phyloP scores from a whole-genome alignment of 306 rosid species.

The Canavalia gladiata region DNA sequence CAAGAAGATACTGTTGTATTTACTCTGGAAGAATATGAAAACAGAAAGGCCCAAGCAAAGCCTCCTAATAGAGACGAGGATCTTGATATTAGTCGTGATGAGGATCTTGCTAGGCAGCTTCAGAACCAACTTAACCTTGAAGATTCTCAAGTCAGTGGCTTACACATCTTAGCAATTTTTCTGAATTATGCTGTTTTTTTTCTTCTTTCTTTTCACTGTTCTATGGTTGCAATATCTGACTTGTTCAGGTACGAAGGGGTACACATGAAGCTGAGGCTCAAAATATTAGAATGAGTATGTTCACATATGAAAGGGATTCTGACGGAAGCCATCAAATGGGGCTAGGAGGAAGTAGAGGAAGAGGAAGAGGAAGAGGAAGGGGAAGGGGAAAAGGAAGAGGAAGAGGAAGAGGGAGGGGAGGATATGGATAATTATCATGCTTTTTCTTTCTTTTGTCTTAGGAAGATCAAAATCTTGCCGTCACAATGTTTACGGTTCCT shows the following conservation, averaged over 20 bases:
- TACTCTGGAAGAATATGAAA: slow-evolving; percentile 83
- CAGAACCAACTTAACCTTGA: slow-evolving; percentile 78
- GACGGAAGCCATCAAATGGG: slow-evolving; percentile 52
- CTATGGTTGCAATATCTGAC: slow-evolving; percentile 30
- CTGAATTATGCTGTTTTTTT: slow-evolving; percentile 11
- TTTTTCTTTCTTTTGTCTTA: background rate
- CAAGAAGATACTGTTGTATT: slow-evolving; percentile 65
- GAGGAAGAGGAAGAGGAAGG: slow-evolving; percentile 56
- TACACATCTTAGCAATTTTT: background rate
- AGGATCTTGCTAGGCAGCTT: slow-evolving; percentile 87
- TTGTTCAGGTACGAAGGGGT: slow-evolving; percentile 61
- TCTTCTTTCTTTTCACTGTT: background rate
- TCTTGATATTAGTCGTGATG: slow-evolving; percentile 61
- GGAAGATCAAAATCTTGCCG: background rate
- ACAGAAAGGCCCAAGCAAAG: slow-evolving; percentile 64
- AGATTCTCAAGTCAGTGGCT: slow-evolving; percentile 66
- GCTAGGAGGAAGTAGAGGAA: slow-evolving; percentile 56
- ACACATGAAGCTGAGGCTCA: slow-evolving; percentile 59
- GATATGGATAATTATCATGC: slow-evolving; percentile 34
- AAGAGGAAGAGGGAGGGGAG: slow-evolving; percentile 48
- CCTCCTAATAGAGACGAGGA: slow-evolving; percentile 35
- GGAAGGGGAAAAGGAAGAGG: slow-evolving; percentile 51
- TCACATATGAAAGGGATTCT: slow-evolving; percentile 65
- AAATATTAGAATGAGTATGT: slow-evolving; percentile 82
- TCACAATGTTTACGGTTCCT: background rate